Percentiles rank a stretch among this genome's conserved stretches.
Conservation (phyloP, 2,329 filamentous ascomycete species). For the Stachybotrys echinatus region DNA sequence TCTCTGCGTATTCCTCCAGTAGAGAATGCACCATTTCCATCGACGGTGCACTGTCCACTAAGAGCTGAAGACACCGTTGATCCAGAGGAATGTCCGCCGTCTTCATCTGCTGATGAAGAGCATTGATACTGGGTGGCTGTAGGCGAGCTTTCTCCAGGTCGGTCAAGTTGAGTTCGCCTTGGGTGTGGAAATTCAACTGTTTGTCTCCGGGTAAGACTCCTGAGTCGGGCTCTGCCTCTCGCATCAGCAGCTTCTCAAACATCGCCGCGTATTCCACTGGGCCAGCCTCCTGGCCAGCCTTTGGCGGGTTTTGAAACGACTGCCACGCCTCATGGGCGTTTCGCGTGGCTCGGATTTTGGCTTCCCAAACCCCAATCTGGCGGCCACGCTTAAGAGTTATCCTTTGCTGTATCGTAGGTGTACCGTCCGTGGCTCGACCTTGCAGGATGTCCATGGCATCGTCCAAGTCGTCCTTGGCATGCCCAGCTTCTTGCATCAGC, state of each 20-base stretch:
- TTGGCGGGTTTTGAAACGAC: constrained; percentile 34
- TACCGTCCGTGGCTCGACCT: constrained; percentile 42
- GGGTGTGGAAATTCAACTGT: constrained; percentile 38
- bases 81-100: constrained; percentile 40
- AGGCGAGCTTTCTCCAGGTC: constrained; percentile 61
- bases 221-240: constrained; percentile 17
- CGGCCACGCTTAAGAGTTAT: constrained; percentile 11
- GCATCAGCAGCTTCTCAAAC: constrained; percentile 49
- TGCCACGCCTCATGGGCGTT: constrained; percentile 59
- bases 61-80: constrained; percentile 45
- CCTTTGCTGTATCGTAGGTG: constrained; percentile 51
- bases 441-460: constrained; percentile 45
- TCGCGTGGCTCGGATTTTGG: constrained; percentile 51
- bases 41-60: constrained; percentile 48
- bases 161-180: constrained; percentile 44
- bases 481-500: constrained; percentile 53
- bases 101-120: constrained; percentile 57
- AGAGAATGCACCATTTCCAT: constrained; percentile 43
- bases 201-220: constrained; percentile 53
- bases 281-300: constrained; percentile 26
- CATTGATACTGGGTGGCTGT: constrained; percentile 51
- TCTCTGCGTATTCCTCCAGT: constrained; percentile 36
- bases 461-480: constrained; percentile 40
- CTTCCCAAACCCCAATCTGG: constrained; percentile 41
- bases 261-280: constrained; percentile 51